Conservation (phyloP, 768 basidiomycete genomes). For the Paxillus ammoniavirescens region DNA sequence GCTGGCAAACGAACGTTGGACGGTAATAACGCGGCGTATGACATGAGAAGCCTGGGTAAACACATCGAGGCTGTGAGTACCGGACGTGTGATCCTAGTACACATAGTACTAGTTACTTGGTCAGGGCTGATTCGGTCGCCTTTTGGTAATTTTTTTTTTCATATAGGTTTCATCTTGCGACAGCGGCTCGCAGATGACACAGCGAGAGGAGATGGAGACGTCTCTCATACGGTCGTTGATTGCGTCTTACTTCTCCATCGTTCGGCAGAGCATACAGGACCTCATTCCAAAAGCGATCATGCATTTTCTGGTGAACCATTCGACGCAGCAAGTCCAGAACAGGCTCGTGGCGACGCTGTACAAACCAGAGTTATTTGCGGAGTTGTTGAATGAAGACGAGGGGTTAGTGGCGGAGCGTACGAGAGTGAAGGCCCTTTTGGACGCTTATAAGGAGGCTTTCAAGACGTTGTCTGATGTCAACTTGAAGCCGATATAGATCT, state of each 20-base stretch:
- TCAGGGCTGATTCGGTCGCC: constrained; percentile 10
- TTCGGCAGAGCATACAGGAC: constrained; percentile 96
- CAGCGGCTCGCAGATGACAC: constrained; percentile 61
- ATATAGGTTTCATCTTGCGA: constrained; percentile 54
- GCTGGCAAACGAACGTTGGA: constrained; percentile 66
- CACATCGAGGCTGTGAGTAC: constrained; percentile 93
- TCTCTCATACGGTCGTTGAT: constrained; percentile 92
- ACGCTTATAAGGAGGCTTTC: constrained; percentile 95
- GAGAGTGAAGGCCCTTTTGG: constrained; percentile 89
- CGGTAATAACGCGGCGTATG: constrained; percentile 82
- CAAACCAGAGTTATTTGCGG: constrained; percentile 89
- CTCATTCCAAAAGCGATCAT: constrained; percentile 97
- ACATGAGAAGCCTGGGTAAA: constrained; percentile 98
- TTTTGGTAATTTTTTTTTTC: constrained; percentile 4
- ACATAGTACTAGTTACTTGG: constrained; percentile 4
- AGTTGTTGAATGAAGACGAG: constrained; percentile 94
- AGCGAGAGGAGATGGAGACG: constrained; percentile 96
- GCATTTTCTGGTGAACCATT: constrained; percentile 96
- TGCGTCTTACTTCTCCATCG: constrained; percentile 92
- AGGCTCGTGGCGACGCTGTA: constrained; percentile 92
- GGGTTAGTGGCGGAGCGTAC: constrained; percentile 89
- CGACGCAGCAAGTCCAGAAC: constrained; percentile 96
- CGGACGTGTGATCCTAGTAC: neutral
- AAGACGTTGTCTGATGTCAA: constrained; percentile 83
- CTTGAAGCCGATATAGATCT: constrained; percentile 54